Conservation (phyloP, 495 filamentous ascomycete genomes). For the Neohortaea acidophila region DNA sequence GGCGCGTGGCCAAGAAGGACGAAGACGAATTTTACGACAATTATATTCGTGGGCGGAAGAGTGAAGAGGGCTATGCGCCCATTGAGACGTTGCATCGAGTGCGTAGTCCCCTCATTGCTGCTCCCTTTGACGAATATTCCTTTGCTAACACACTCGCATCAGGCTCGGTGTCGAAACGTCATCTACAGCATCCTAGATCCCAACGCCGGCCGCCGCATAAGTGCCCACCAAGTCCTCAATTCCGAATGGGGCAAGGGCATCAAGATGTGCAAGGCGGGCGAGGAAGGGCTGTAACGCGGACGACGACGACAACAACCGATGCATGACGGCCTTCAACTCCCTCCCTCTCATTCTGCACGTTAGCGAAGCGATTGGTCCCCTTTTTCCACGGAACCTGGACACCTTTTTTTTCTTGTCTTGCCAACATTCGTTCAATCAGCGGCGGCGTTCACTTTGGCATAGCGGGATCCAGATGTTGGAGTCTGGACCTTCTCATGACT, state of each 20-base stretch:
- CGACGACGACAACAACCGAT: neutral
- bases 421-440: no score
- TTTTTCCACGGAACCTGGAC: no score
- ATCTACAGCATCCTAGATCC: constrained; percentile 98
- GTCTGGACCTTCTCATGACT: no score
- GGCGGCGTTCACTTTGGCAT: no score
- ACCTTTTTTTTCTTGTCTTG: no score
- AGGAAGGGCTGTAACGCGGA: constrained; percentile 57
- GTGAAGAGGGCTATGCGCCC: constrained; percentile 87
- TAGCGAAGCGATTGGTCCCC: no score
- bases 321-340: neutral
- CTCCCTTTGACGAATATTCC: neutral
- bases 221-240: constrained; percentile 87
- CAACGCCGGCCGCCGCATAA: constrained; percentile 83
- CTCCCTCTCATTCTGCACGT: no score
- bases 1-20: constrained; percentile 87
- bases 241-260: constrained; percentile 98
- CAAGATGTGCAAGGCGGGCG: constrained; percentile 84
- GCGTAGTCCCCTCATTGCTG: constrained; percentile 29
- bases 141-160: constrained; percentile 27
- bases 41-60: constrained; percentile 79
- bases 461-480: no score
- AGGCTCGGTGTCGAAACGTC: constrained; percentile 96
- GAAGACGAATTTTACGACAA: constrained; percentile 94
- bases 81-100: constrained; percentile 94